phyloP scores from a whole-genome alignment of 1,284 basidiomycete genomes.

The Ganoderma lingzhi region DNA sequence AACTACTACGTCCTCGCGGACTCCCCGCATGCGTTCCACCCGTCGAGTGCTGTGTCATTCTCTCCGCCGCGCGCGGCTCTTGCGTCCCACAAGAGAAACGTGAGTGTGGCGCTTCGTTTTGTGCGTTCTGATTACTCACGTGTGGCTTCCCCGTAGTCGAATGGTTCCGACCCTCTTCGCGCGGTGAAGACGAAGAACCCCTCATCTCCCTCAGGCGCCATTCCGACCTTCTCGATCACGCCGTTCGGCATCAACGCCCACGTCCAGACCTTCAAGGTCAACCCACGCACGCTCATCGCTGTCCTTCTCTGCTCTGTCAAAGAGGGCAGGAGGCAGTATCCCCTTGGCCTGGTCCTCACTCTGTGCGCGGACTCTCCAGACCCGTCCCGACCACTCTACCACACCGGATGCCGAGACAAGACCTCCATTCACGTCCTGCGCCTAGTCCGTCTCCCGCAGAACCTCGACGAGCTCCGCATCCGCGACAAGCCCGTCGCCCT shows the following conservation, averaged over 20 bases:
- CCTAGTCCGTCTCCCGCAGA: background rate
- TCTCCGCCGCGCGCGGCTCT: background rate
- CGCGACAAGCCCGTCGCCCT: background rate
- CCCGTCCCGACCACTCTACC: conserved; percentile 4
- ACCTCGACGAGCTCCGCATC: background rate
- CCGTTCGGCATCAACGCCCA: conserved; percentile 7
- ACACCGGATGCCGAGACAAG: background rate
- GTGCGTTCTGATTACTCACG: background rate
- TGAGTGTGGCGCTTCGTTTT: background rate
- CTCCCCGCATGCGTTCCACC: conserved; percentile 1
- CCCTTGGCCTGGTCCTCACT: conserved; percentile 1
- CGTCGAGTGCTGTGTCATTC: background rate
- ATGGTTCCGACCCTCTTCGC: background rate
- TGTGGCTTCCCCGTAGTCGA: background rate
- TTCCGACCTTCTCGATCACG: conserved; percentile 8
- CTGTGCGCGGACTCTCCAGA: conserved; percentile 6
- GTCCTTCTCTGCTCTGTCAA: conserved; percentile 3
- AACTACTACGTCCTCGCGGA: background rate
- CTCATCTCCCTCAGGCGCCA: background rate
- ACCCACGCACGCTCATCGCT: conserved; percentile 1
- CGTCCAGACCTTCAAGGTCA: background rate
- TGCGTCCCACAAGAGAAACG: background rate
- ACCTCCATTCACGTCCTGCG: conserved; percentile 7
- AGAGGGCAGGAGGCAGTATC: background rate
- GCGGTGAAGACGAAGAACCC: background rate